phyloP scores from a whole-genome alignment of 192 early-diverging fungal genomes.

The Backusella tarrabulga region DNA sequence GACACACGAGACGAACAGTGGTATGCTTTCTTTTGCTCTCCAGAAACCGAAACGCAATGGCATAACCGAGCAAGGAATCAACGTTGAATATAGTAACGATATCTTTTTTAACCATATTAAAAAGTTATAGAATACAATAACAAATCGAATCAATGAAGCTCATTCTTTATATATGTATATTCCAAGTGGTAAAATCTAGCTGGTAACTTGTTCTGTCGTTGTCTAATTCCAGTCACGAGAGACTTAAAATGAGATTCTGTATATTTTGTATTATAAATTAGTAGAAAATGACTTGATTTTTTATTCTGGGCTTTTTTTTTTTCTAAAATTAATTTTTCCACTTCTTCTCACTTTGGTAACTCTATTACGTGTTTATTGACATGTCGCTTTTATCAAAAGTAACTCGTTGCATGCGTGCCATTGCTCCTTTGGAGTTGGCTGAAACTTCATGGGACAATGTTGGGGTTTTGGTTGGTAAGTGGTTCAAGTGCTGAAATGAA shows the following conservation, averaged over 20 bases:
- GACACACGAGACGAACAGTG: conserved; percentile 14
- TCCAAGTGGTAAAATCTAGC: background rate
- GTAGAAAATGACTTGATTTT: background rate
- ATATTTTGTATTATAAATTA: background rate
- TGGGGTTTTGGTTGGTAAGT: conserved; percentile 74
- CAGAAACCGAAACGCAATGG: conserved; percentile 8
- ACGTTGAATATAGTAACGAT: background rate
- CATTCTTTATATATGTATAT: background rate
- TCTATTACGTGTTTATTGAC: conserved; percentile 15
- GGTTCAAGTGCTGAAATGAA: background rate
- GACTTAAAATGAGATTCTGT: background rate
- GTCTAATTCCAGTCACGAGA: background rate
- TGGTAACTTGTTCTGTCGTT: background rate
- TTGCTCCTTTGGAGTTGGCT: conserved; percentile 83
- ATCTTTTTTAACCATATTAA: background rate
- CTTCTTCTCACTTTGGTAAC: background rate
- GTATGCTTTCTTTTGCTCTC: background rate
- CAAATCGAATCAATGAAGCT: background rate
- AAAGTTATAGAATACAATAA: background rate
- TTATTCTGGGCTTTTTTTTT: background rate
- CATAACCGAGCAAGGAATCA: conserved; percentile 11
- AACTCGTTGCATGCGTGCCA: conserved; percentile 68
- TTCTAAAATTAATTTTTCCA: background rate
- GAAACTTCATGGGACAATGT: conserved; percentile 91
- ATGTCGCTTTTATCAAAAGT: conserved; percentile 63